Conservation (phyloP, 2,329 filamentous ascomycete genomes). For the Westerdykella ornata region DNA sequence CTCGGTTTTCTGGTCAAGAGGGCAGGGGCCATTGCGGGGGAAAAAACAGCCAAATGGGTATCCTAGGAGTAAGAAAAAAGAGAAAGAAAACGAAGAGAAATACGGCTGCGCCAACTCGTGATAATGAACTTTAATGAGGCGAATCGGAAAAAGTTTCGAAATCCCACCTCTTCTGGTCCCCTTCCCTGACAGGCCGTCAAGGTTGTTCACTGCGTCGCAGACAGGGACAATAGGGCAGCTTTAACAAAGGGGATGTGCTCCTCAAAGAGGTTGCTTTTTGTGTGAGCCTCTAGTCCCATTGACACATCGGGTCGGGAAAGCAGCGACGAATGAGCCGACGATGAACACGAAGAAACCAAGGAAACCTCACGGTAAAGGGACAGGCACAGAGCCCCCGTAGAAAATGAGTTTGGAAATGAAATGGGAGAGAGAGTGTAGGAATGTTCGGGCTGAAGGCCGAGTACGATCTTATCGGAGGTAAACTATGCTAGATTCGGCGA, state of each 20-base stretch:
- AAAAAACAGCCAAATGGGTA: neutral
- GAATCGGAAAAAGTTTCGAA: too few species aligned
- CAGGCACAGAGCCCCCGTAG: neutral
- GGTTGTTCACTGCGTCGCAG: too few species aligned
- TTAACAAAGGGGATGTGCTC: too few species aligned
- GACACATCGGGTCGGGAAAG: too few species aligned
- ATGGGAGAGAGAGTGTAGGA: neutral
- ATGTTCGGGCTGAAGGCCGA: neutral
- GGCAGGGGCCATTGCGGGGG: conserved; percentile 25
- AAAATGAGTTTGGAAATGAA: neutral
- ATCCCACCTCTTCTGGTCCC: too few species aligned
- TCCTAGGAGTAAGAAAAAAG: neutral
- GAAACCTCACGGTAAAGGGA: too few species aligned
- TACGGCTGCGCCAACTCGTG: neutral
- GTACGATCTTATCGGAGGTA: neutral
- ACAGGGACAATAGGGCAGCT: too few species aligned
- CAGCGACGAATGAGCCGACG: too few species aligned
- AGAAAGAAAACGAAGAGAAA: neutral
- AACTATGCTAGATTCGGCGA: neutral
- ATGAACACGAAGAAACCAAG: too few species aligned
- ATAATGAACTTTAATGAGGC: too few species aligned
- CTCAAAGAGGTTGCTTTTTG: too few species aligned
- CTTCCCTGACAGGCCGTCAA: too few species aligned
- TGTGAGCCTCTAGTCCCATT: neutral
- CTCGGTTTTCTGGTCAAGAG: conserved; percentile 27